Evolutionary conservation across 148 eudicot genomes (phyloP).

Genomic region (Cornus florida): DNA sequence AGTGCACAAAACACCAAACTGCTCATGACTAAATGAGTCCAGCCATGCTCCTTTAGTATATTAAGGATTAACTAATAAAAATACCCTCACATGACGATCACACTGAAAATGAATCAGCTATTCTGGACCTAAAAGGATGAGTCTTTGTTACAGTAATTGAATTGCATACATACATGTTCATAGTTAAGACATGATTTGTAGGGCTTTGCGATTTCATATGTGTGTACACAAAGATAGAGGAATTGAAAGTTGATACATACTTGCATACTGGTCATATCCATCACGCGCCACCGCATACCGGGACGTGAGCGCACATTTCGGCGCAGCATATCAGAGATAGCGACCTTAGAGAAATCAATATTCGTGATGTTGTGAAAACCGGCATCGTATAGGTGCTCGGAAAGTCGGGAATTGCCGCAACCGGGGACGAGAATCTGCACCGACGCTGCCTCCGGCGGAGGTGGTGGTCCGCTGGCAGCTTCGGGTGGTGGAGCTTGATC

Average conservation of each 20-base stretch:
- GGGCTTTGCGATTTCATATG: neutral
- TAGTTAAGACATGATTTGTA: too few species aligned
- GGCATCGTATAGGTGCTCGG: conserved; percentile 80
- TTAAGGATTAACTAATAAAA: too few species aligned
- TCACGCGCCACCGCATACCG: conserved; percentile 91
- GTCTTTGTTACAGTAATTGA: too few species aligned
- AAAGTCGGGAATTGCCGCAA: conserved; percentile 83
- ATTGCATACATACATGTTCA: too few species aligned
- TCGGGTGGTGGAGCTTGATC: neutral
- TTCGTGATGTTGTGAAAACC: conserved; percentile 72
- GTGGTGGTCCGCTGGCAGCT: neutral
- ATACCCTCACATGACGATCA: too few species aligned
- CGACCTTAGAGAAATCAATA: conserved; percentile 93
- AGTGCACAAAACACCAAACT: neutral
- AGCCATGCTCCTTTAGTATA: too few species aligned
- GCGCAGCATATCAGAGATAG: conserved; percentile 78
- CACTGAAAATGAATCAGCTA: too few species aligned
- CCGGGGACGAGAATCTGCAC: conserved; percentile 79
- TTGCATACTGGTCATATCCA: conserved; percentile 94
- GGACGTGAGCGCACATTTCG: conserved; percentile 78
- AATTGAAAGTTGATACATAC: conserved; percentile 23
- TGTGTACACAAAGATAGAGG: neutral
- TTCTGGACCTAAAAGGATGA: too few species aligned
- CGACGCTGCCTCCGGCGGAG: conserved; percentile 10
- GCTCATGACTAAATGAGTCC: neutral